phyloP scores from a whole-genome alignment of 73 alveolate genomes.

The Paramecium pentaurelia region DNA sequence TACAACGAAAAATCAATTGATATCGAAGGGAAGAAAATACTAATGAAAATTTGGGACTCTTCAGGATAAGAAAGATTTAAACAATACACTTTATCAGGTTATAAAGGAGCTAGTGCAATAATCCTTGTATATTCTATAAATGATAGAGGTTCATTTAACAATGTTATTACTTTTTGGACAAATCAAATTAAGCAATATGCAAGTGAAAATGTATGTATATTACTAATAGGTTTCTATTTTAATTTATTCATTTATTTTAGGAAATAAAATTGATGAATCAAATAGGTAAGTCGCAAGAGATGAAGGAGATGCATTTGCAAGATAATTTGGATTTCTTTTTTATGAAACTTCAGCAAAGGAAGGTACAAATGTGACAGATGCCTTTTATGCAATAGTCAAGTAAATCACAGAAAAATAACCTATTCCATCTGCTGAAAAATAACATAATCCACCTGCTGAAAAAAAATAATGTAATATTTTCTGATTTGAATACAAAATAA shows the following conservation, averaged over 20 bases:
- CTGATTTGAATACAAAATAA: background rate
- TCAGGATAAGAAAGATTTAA: slow-evolving; percentile 87
- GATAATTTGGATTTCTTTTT: slow-evolving; percentile 31
- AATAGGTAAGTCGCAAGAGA: slow-evolving; percentile 63
- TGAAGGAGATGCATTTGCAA: slow-evolving; percentile 66
- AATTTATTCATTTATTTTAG: background rate
- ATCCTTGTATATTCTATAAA: slow-evolving; percentile 76
- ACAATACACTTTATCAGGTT: slow-evolving; percentile 79
- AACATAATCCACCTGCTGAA: background rate
- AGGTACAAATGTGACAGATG: background rate
- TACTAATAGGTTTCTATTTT: slow-evolving; percentile 28
- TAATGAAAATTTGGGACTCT: slow-evolving; percentile 87
- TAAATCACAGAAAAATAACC: background rate
- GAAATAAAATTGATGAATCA: slow-evolving; percentile 57
- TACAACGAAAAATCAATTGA: slow-evolving; percentile 76
- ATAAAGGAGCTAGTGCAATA: slow-evolving; percentile 86
- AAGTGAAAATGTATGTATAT: slow-evolving; percentile 24
- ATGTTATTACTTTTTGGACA: slow-evolving; percentile 69
- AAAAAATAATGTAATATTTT: no score
- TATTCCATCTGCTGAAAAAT: background rate
- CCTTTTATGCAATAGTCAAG: slow-evolving; percentile 9
- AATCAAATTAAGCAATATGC: slow-evolving; percentile 60
- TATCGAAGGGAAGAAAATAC: slow-evolving; percentile 72
- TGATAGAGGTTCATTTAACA: slow-evolving; percentile 67
- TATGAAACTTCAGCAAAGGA: slow-evolving; percentile 65